A percentile compares a stretch with the other conserved stretches of the same genome.
Evolutionary conservation across 2,329 filamentous ascomycete genomes (phyloP).

Genomic region (Capronia americana): DNA sequence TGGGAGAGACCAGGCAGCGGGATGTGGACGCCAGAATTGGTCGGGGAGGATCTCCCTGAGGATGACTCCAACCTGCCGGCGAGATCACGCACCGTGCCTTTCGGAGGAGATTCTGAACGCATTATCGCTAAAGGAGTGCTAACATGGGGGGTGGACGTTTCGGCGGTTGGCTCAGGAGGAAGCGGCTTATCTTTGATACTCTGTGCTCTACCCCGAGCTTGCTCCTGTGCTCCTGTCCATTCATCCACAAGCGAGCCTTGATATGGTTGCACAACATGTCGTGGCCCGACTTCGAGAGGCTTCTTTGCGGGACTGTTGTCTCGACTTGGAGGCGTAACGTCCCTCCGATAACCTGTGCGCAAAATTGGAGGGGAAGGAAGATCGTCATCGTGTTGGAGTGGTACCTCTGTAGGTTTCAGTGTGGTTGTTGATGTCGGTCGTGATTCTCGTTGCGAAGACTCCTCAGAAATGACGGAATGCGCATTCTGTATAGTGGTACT

Average conservation of each 20-base stretch:
- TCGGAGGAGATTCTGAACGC: slow-evolving; percentile 55
- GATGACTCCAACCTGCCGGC: slow-evolving; percentile 57
- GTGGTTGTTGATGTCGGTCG: slow-evolving; percentile 44
- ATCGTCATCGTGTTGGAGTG: slow-evolving; percentile 13
- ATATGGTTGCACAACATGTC: slow-evolving; percentile 49
- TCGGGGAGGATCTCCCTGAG: slow-evolving; percentile 36
- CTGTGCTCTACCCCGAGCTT: slow-evolving; percentile 1
- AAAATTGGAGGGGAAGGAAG: slow-evolving; percentile 48
- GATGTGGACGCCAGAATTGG: slow-evolving; percentile 7
- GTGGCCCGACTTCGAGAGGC: slow-evolving; percentile 58
- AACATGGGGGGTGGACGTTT: slow-evolving; percentile 29
- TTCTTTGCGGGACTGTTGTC: slow-evolving; percentile 67
- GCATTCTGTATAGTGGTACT: slow-evolving; percentile 59
- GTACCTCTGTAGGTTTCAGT: slow-evolving; percentile 20
- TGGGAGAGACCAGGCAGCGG: slow-evolving; percentile 15
- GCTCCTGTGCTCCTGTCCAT: slow-evolving; percentile 4
- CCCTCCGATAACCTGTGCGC: slow-evolving; percentile 62
- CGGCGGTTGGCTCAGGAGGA: slow-evolving; percentile 45
- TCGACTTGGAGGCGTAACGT: slow-evolving; percentile 64
- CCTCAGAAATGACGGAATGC: slow-evolving; percentile 48
- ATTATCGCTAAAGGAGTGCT: slow-evolving; percentile 34
- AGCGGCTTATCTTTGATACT: slow-evolving; percentile 17
- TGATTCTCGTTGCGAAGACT: slow-evolving; percentile 27
- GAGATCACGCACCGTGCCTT: slow-evolving; percentile 58
- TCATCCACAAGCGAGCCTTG: slow-evolving; percentile 49